A percentile compares a stretch with the other conserved stretches of the same genome.
phyloP scores from a whole-genome alignment of 1,284 basidiomycete genomes.

The Vanrija humicola region DNA sequence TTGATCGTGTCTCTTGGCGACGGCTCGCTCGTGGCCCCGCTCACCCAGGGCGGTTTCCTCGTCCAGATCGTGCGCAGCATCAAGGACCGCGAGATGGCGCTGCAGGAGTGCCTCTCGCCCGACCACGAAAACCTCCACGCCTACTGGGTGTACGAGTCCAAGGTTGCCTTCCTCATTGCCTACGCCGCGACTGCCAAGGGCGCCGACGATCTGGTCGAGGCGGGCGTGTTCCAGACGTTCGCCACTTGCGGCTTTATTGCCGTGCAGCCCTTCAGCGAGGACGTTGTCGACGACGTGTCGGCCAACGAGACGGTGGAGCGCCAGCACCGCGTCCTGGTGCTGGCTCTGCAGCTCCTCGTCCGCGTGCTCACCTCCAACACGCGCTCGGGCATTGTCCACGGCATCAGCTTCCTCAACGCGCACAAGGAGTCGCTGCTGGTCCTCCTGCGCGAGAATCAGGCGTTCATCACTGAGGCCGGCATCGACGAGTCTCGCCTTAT shows the following conservation, averaged over 20 bases:
- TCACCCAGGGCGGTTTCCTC: conserved; percentile 74
- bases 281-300: conserved; percentile 50
- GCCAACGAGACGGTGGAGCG: conserved; percentile 26
- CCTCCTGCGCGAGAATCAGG: conserved; percentile 49
- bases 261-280: conserved; percentile 71
- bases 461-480: conserved; percentile 45
- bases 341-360: conserved; percentile 33
- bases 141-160: conserved; percentile 91
- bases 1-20: conserved; percentile 59
- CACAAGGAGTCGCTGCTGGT: conserved; percentile 54
- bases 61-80: conserved; percentile 76
- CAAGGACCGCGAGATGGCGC: conserved; percentile 74
- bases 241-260: conserved; percentile 84
- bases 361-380: conserved; percentile 28
- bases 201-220: conserved; percentile 78
- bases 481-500: conserved; percentile 53
- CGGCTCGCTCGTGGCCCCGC: conserved; percentile 54
- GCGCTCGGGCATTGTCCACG: conserved; percentile 29
- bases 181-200: conserved; percentile 77
- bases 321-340: conserved; percentile 38
- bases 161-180: conserved; percentile 80
- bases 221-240: conserved; percentile 71
- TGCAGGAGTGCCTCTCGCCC: conserved; percentile 76
- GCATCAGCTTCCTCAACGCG: conserved; percentile 51
- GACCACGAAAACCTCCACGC: conserved; percentile 89